These are phyloP conservation scores for Nothophytophthora sp. DNA, from an alignment of 352 stramenopile genomes.

Conservation along the genomic window DNA sequence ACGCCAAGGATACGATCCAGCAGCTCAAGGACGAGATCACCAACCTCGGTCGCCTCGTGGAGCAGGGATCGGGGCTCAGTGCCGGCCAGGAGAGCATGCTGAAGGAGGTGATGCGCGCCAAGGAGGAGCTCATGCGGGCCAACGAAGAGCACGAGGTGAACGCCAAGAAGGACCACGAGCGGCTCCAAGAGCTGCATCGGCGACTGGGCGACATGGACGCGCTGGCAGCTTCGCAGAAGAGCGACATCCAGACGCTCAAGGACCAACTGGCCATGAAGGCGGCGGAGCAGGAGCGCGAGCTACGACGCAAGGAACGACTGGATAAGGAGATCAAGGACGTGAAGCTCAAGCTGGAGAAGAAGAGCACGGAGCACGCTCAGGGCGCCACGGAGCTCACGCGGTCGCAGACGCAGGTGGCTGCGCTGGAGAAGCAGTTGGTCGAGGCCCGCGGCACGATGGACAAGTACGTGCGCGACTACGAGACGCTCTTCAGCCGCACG, in stretches of 20 bases:
- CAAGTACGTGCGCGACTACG: slow-evolving; percentile 94
- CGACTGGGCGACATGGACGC: slow-evolving; percentile 66
- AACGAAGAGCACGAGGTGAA: slow-evolving; percentile 87
- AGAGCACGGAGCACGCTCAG: slow-evolving; percentile 59
- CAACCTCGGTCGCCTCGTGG: slow-evolving; percentile 94
- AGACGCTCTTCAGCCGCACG: slow-evolving; percentile 87
- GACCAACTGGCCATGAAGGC: slow-evolving; percentile 87
- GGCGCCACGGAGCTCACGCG: slow-evolving; percentile 53
- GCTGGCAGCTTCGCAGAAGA: slow-evolving; percentile 48
- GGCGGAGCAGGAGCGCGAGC: slow-evolving; percentile 87
- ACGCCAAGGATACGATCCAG: slow-evolving; percentile 94
- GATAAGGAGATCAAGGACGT: slow-evolving; percentile 94
- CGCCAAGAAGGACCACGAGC: slow-evolving; percentile 79
- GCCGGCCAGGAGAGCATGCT: slow-evolving; percentile 94
- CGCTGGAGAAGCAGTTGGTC: slow-evolving; percentile 88
- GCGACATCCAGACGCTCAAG: slow-evolving; percentile 84
- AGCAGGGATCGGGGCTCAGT: slow-evolving; percentile 92
- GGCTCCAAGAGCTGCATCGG: slow-evolving; percentile 81
- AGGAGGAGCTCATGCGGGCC: slow-evolving; percentile 87
- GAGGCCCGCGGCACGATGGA: slow-evolving; percentile 89
- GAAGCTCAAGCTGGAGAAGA: slow-evolving; percentile 88
- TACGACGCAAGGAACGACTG: slow-evolving; percentile 88
- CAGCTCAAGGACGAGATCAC: slow-evolving; percentile 96
- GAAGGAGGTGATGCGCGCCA: slow-evolving; percentile 90
- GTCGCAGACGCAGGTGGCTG: slow-evolving; percentile 66